Evolutionary conservation across 495 filamentous ascomycete genomes (phyloP).

Genomic region (Sordaria brevicollis): DNA sequence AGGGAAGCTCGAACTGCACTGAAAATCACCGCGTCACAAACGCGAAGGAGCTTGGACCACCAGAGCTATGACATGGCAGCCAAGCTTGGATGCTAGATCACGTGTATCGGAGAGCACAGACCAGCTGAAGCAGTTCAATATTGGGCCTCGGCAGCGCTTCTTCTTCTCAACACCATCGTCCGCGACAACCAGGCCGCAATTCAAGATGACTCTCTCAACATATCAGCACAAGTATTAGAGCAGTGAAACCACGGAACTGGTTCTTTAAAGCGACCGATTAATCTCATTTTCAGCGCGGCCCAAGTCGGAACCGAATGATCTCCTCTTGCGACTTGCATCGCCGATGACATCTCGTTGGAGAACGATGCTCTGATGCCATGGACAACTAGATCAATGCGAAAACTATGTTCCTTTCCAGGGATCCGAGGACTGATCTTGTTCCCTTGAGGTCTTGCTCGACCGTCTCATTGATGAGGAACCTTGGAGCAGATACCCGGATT

Average conservation of each 20-base stretch:
- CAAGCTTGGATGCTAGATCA: not conserved
- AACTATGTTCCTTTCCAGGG: no score
- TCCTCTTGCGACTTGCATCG: not conserved
- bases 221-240: not conserved
- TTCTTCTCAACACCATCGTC: slow-evolving; percentile 1
- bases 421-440: no score
- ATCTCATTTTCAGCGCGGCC: not conserved
- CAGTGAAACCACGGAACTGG: not conserved
- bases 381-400: no score
- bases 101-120: not conserved
- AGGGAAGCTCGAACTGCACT: not conserved
- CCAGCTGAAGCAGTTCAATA: not conserved
- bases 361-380: no score
- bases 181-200: not conserved
- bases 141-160: not conserved
- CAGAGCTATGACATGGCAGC: not conserved
- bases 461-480: no score
- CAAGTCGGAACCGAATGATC: not conserved
- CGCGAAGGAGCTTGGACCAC: slow-evolving; percentile 15
- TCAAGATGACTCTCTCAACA: not conserved
- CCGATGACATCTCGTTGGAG: not conserved
- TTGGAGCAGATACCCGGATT: no score
- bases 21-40: slow-evolving; percentile 6
- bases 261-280: not conserved
- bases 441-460: no score